Evolutionary conservation across 768 basidiomycete species (phyloP).

Genomic region (Boletus vermiculosoides): DNA sequence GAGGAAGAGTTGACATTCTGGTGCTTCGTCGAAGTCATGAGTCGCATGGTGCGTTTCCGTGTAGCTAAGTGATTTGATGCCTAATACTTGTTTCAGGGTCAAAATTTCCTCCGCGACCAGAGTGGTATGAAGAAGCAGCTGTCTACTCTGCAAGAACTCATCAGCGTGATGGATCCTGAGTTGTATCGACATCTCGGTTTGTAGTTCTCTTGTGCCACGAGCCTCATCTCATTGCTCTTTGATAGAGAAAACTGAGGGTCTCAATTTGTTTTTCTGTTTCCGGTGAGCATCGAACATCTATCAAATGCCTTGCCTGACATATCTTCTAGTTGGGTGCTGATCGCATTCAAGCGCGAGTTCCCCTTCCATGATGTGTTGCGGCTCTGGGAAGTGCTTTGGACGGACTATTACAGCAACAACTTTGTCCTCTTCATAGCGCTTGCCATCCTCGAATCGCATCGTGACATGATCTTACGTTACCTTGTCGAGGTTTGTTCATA

Average conservation of each 20-base stretch:
- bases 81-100: slow-evolving; percentile 55
- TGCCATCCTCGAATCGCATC: slow-evolving; percentile 90
- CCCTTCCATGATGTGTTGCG: slow-evolving; percentile 85
- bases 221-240: neutral
- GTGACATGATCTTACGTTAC: slow-evolving; percentile 93
- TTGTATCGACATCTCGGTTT: slow-evolving; percentile 86
- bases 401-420: slow-evolving; percentile 81
- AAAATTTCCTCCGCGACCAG: slow-evolving; percentile 94
- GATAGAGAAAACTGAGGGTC: slow-evolving; percentile 80
- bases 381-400: slow-evolving; percentile 95
- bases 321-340: slow-evolving; percentile 74
- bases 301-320: neutral
- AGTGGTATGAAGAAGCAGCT: slow-evolving; percentile 97
- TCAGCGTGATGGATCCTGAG: slow-evolving; percentile 94
- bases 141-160: slow-evolving; percentile 83
- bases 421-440: slow-evolving; percentile 95
- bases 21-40: slow-evolving; percentile 95
- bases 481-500: slow-evolving; percentile 73
- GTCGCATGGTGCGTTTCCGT: slow-evolving; percentile 73
- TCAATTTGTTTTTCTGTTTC: slow-evolving; percentile 98
- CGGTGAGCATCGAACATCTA: slow-evolving; percentile 50
- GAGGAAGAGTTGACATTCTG: slow-evolving; percentile 93
- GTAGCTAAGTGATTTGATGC: neutral
- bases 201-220: neutral
- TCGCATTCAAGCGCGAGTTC: slow-evolving; percentile 96